Evolutionary conservation across 176 grass and related monocot species (phyloP).

Genomic region (Zoysia japonica): DNA sequence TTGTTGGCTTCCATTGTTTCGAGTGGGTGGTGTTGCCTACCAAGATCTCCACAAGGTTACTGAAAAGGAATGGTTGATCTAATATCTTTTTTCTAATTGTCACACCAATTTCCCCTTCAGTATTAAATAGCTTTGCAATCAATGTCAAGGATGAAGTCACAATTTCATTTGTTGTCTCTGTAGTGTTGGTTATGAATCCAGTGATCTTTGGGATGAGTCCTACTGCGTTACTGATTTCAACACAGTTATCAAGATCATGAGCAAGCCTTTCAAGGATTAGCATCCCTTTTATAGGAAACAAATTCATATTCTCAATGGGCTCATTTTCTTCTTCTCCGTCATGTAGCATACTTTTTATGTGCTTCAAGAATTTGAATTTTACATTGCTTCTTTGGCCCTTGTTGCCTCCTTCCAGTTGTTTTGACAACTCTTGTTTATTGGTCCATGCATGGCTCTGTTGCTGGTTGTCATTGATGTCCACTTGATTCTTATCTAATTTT

Average conservation of each 20-base stretch:
- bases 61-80: background rate
- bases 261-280: background rate
- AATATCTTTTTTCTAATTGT: background rate
- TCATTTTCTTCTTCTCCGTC: background rate
- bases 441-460: background rate
- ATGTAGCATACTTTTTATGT: background rate
- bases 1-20: background rate
- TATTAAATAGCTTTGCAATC: background rate
- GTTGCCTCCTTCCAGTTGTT: background rate
- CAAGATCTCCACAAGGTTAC: constrained; percentile 1
- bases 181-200: background rate
- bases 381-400: background rate
- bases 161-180: background rate
- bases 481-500: too few species aligned
- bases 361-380: background rate
- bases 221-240: background rate
- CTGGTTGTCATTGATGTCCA: background rate
- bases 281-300: background rate
- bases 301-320: background rate
- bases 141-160: background rate
- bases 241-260: background rate
- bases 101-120: background rate
- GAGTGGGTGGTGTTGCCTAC: background rate
- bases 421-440: background rate
- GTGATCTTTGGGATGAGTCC: background rate